Evolutionary conservation across 2,329 filamentous ascomycete species (phyloP), one percentile per base, ranked within the genome.

Genomic region (Penicillium sp.): DNA sequence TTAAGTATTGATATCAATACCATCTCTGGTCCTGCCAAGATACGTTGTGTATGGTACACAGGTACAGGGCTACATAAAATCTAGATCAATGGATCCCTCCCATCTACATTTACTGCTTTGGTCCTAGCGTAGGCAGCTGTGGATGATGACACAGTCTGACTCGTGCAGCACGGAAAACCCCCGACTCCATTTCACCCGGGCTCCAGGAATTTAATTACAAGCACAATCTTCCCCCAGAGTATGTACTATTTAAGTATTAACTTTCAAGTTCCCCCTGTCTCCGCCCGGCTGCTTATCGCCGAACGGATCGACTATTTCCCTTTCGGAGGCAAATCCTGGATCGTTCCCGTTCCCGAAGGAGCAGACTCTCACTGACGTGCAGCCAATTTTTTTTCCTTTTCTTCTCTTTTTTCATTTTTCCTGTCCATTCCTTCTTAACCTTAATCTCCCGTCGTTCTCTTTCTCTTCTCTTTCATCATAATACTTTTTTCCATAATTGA

Each of bases 261-360:
- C 22, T 22, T 22, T 22, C 22, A 22, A 4, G 22, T 22, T 22
- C 48, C 17, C 20, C 20, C 6, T 53, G 38, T 31, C 50, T 53
- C 51, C 51, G 20, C 50, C 54, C 52, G 59, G 55, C 22, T 34
- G 50, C 54, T 62, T 62, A 77, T 60, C 60, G 39, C 60, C 60
- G 57, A 39, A 56, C 59, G 57, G 59, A 61, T 59, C 39, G 14
- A 14, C 48, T 20, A 22, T 31, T 38, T 59, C 54, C 50, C 60
- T 48, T 63, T 64, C 57, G 62, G 62, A 61, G 54, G 34, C 61
- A 17, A 58, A 58, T 12, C 25, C 47, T 31, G 31, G 38, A 41
- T 55, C 35, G 38, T 39, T 58, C 57, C 60, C 60, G 60, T 54
- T n/a, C 15, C 60, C 60, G 54, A 63, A 41, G 7, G 39, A 10